Percentiles rank a stretch among this genome's conserved stretches.
Evolutionary conservation across 805 yeast genomes (phyloP).

Genomic region (Starmerella vaccinii): DNA sequence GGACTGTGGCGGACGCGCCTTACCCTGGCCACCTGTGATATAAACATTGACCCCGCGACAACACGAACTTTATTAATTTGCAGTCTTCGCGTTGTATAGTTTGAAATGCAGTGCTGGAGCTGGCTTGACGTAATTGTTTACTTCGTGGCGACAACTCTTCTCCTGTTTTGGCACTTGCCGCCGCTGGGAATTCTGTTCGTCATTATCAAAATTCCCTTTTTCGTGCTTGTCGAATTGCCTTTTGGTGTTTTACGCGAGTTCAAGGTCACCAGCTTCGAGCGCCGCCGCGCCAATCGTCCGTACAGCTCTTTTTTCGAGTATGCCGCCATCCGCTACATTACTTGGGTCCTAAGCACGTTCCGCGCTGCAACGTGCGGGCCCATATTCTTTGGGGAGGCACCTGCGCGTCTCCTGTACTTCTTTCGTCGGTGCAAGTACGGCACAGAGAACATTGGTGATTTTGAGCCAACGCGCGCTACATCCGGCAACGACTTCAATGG

Average conservation of each 20-base stretch:
- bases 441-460: conserved; percentile 28
- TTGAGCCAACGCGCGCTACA: conserved; percentile 18
- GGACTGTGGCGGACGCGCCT: not conserved
- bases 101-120: conserved; percentile 24
- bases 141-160: not conserved
- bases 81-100: conserved; percentile 24
- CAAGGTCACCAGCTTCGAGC: conserved; percentile 24
- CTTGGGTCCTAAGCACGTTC: conserved; percentile 25
- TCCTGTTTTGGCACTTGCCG: conserved; percentile 5
- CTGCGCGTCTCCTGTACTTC: conserved; percentile 22
- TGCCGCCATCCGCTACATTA: conserved; percentile 19
- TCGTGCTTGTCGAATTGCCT: conserved; percentile 25
- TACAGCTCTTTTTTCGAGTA: conserved; percentile 25
- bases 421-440: conserved; percentile 29
- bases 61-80: conserved; percentile 15
- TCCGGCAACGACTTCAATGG: conserved; percentile 27
- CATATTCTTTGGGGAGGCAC: conserved; percentile 23
- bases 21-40: not conserved
- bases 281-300: conserved; percentile 23
- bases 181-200: not conserved
- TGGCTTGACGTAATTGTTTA: conserved; percentile 17
- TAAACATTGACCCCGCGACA: too few relatives aligned
- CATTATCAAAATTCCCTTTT: conserved; percentile 1
- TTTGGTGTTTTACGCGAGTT: conserved; percentile 20
- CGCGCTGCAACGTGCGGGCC: conserved; percentile 21